phyloP scores from a whole-genome alignment of 352 stramenopile species.

The Halophytophthora polymorphica region DNA sequence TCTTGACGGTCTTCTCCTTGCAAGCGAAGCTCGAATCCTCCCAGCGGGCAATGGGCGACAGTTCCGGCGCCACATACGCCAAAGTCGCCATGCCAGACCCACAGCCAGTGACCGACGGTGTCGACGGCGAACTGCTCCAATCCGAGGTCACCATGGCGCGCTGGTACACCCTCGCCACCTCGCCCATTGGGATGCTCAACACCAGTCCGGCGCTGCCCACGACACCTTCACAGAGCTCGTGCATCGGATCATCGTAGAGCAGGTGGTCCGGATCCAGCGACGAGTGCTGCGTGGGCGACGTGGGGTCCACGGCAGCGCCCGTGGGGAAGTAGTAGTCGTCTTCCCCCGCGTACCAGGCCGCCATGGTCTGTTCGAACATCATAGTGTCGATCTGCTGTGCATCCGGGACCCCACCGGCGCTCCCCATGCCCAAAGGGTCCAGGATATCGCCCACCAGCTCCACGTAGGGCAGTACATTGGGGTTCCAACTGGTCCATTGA shows the following conservation, averaged over 20 bases:
- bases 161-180: constrained; percentile 17
- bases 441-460: constrained; percentile 27
- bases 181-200: constrained; percentile 11
- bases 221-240: constrained; percentile 14
- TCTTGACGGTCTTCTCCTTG: constrained; percentile 12
- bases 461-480: constrained; percentile 13
- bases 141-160: constrained; percentile 8
- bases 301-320: constrained; percentile 12
- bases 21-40: constrained; percentile 7
- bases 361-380: neutral
- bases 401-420: neutral
- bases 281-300: constrained; percentile 18
- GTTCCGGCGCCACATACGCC: constrained; percentile 3
- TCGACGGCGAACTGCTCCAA: constrained; percentile 10
- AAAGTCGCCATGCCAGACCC: neutral
- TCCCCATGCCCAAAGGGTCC: constrained; percentile 28
- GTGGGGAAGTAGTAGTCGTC: constrained; percentile 2
- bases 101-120: constrained; percentile 9
- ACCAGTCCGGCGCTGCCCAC: constrained; percentile 7
- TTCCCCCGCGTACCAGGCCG: constrained; percentile 9
- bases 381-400: neutral
- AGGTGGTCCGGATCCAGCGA: constrained; percentile 26
- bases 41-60: constrained; percentile 4
- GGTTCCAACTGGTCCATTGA: constrained; percentile 8
- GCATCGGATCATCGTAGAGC: constrained; percentile 22